Evolutionary conservation across 2,329 filamentous ascomycete genomes (phyloP).

Genomic region (Ambrosiella cleistominuta): DNA sequence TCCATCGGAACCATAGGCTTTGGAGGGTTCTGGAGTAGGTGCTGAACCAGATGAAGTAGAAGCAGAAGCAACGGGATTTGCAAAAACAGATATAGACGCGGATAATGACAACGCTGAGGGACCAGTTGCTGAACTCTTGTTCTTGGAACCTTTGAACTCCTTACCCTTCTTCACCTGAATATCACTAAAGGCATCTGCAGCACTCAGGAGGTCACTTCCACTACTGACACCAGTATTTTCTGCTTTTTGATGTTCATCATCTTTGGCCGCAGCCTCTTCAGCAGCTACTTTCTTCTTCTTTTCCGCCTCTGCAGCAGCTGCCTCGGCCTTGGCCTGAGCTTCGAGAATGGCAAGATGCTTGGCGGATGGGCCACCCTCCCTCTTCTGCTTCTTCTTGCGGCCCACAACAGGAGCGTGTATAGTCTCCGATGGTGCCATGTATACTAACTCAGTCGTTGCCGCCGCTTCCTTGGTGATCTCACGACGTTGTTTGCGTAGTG

Average conservation of each 20-base stretch:
- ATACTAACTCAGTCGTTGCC: constrained; percentile 31
- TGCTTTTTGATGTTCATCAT: background rate
- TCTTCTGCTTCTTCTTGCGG: constrained; percentile 74
- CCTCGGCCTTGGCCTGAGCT: background rate
- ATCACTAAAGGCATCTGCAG: background rate
- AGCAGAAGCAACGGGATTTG: background rate
- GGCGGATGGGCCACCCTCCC: constrained; percentile 35
- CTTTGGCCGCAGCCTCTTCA: background rate
- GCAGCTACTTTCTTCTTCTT: constrained; percentile 4
- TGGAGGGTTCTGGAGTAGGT: background rate
- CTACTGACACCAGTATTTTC: background rate
- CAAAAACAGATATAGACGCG: background rate
- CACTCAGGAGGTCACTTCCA: background rate
- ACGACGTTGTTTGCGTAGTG: constrained; percentile 59
- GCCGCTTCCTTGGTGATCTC: constrained; percentile 46
- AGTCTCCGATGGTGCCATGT: constrained; percentile 34
- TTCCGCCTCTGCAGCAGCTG: background rate
- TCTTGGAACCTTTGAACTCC: background rate
- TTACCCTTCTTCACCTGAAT: constrained; percentile 7
- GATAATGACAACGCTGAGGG: background rate
- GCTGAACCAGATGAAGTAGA: constrained; percentile 1
- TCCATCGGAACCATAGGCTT: background rate
- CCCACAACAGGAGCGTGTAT: constrained; percentile 53
- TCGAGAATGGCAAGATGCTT: background rate
- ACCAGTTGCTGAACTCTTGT: background rate